Conservation (phyloP, 2,329 filamentous ascomycete genomes). For the Beauveria rudraprayagi region DNA sequence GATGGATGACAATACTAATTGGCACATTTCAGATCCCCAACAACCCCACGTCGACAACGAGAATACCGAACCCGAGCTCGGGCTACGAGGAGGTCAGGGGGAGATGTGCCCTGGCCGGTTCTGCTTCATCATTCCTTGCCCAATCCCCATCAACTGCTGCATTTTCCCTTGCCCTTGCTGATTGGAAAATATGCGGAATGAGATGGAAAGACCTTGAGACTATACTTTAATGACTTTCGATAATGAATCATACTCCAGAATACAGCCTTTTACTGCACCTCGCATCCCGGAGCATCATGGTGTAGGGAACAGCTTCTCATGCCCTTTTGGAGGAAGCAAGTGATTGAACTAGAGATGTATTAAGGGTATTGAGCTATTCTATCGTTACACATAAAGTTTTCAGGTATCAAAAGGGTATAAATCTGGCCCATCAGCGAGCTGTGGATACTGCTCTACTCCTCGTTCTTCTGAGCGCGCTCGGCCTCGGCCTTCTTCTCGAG, state of each 20-base stretch:
- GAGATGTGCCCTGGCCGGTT: conserved; percentile 26
- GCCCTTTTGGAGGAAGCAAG: neutral
- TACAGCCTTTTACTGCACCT: neutral
- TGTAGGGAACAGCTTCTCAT: neutral
- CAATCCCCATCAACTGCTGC: conserved; percentile 28
- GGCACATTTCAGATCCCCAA: conserved; percentile 12
- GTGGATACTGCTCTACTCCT: neutral
- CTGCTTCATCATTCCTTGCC: conserved; percentile 31
- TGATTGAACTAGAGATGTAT: conserved; percentile 1
- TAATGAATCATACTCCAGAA: neutral
- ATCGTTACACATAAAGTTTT: conserved; percentile 8
- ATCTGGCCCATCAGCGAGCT: neutral
- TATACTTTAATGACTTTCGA: neutral
- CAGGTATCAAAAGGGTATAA: conserved; percentile 5
- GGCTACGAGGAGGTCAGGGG: conserved; percentile 22
- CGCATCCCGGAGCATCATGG: neutral
- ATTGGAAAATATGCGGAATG: neutral
- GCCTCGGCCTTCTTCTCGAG: conserved; percentile 63
- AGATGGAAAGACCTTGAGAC: too few relatives aligned
- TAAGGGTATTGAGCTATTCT: conserved; percentile 1
- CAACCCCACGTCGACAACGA: conserved; percentile 16
- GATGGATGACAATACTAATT: neutral
- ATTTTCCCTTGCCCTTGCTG: conserved; percentile 22
- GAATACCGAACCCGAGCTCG: neutral
- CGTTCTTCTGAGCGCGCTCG: conserved; percentile 15